Conservation (phyloP, 208 protist species). For the Wallacemonas sp. region DNA sequence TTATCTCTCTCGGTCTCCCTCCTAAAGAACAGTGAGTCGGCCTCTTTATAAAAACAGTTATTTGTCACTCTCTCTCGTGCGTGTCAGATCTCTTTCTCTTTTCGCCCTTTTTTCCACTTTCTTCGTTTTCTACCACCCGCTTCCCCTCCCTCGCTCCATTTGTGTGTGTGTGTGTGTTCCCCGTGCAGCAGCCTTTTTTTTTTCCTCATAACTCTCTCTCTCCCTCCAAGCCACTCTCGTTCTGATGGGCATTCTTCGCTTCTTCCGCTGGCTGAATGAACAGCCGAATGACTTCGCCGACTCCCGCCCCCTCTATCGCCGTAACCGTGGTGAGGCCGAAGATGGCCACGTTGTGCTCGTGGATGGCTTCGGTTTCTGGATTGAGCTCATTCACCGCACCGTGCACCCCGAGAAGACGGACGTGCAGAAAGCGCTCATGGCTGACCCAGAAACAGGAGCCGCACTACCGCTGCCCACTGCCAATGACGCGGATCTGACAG, state of each 20-base stretch:
- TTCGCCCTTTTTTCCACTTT: background rate
- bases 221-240: no score
- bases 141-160: no score
- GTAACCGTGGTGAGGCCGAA: constrained; percentile 8
- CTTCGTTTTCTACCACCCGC: no score
- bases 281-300: constrained; percentile 14
- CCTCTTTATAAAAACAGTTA: no score
- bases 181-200: no score
- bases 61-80: no score
- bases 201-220: no score
- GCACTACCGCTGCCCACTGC: background rate
- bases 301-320: constrained; percentile 6
- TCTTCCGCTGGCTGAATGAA: constrained; percentile 5
- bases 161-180: no score
- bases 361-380: constrained; percentile 22
- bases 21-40: no score
- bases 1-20: no score
- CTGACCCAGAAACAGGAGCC: background rate
- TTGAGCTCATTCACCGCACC: constrained; percentile 11
- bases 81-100: no score
- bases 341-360: constrained; percentile 17
- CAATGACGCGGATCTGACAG: constrained; percentile 18
- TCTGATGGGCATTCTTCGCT: constrained; percentile 7
- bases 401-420: constrained; percentile 12
- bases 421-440: background rate